Evolutionary conservation across 257 asterid species (phyloP), one percentile per base, ranked within the genome.

Genomic region (Ajuga chamaepitys): DNA sequence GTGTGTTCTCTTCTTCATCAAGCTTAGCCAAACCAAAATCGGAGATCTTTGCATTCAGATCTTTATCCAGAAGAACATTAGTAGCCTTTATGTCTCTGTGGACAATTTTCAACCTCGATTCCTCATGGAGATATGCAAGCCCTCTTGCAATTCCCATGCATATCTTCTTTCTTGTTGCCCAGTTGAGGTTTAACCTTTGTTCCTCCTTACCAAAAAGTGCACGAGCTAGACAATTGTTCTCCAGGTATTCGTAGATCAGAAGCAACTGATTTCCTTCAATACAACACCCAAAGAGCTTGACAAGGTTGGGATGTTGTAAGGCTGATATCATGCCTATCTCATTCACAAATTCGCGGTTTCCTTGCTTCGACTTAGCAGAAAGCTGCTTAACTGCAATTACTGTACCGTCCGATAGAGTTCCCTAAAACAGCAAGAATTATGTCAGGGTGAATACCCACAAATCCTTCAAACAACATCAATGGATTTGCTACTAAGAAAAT

Each of bases 241-340:
- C 95, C 60, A 86, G 74, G 77, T 86, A 88, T 53, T 88, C 96
- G 3, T 88, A 88, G 30, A 86, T 64, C 4, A 89, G 75, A 73
- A 89, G 76, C 83, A 89, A 62, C 52, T 89, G 93, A 57, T 85
- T 86, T 69, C 79, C 82, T 68, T 89, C 95, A 12, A 81, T 80
- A 66, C 96, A 89, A 64, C 96, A 89, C n/a, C 96, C 96, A 24
- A 41, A 80, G 13, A 89, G 91, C 75, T 54, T 81, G 45, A 86
- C 95, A 59, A 89, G 95, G 74, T 89, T 82, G 7, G 91, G 91
- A 45, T 88, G 95, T 47, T 82, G 91, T 7, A 86, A 51, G 48
- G 91, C 91, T 53, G 96, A 88, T 67, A 88, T 88, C 95, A 88
- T 82, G 71, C 96, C 95, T 66, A 88, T 86, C 70, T 88, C 96